Evolutionary conservation across 129 eudicot genomes (phyloP).

Genomic region (Chrysanthemum makinoi): DNA sequence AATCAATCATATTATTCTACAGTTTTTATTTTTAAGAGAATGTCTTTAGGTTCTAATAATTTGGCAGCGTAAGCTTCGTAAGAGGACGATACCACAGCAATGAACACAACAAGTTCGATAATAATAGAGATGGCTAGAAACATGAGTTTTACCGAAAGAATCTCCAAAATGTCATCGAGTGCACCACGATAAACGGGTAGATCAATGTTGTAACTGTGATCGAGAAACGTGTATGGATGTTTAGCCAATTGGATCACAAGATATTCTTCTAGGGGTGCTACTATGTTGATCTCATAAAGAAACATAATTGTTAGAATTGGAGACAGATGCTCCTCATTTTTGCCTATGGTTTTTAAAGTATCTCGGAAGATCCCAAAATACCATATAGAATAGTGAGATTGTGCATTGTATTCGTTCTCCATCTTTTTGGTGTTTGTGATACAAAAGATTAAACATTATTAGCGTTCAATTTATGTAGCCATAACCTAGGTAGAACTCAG

Average conservation of each 20-base stretch:
- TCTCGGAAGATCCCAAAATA: not conserved
- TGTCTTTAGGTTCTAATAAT: conserved; percentile 11
- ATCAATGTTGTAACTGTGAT: not conserved
- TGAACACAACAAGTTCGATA: conserved; percentile 14
- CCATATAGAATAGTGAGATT: not conserved
- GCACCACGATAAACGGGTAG: not conserved
- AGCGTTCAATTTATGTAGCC: too few relatives aligned
- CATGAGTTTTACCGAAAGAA: conserved; percentile 5
- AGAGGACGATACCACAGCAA: conserved; percentile 19
- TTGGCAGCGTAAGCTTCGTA: conserved; percentile 31
- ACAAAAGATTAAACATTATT: too few relatives aligned
- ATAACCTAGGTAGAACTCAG: too few relatives aligned
- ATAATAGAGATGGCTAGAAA: conserved; percentile 7
- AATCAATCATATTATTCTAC: too few relatives aligned
- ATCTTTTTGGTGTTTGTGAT: too few relatives aligned
- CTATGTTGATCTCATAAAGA: not conserved
- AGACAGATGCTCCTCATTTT: not conserved
- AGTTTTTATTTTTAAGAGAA: conserved; percentile 15
- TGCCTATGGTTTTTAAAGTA: not conserved
- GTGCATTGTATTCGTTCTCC: not conserved
- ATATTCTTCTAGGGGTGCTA: not conserved
- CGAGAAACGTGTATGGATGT: not conserved
- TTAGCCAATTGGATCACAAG: conserved; percentile 9
- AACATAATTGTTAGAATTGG: conserved; percentile 5
- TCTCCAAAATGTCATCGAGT: not conserved